Conservation (phyloP, 75 land plant genomes). For the Sequoia sempervirens region DNA sequence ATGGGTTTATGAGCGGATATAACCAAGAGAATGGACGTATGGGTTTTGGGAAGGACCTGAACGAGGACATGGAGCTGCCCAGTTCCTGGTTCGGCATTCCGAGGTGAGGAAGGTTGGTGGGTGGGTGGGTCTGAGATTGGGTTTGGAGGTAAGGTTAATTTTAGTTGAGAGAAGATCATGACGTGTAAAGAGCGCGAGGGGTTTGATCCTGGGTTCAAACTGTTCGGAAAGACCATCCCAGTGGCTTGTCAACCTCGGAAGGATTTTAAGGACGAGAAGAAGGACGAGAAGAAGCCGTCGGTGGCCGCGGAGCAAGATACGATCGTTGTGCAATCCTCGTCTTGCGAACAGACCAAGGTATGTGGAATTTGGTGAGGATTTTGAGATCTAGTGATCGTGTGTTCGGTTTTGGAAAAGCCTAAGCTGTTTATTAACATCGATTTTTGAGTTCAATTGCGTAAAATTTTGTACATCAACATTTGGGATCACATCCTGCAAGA, state of each 20-base stretch:
- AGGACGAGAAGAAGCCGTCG: neutral
- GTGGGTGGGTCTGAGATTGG: no score
- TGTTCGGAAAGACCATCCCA: conserved; percentile 29
- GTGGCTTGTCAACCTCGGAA: neutral
- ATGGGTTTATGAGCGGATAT: neutral
- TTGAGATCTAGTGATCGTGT: neutral
- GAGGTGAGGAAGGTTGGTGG: neutral
- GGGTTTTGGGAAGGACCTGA: neutral
- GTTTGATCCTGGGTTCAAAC: conserved; percentile 20
- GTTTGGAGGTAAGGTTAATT: neutral
- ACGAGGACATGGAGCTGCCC: neutral
- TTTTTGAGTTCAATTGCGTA: no score
- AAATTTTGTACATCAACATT: no score
- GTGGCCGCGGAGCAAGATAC: neutral
- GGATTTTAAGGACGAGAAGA: neutral
- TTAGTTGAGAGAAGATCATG: neutral
- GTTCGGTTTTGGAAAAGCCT: neutral
- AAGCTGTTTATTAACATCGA: no score
- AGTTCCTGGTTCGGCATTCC: neutral
- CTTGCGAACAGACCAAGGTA: neutral
- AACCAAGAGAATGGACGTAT: no score
- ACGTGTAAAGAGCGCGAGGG: neutral
- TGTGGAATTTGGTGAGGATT: neutral
- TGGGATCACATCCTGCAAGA: no score
- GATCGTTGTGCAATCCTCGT: neutral